Percentiles rank a stretch among this genome's conserved stretches.
These are phyloP conservation scores for Massarina eburnea DNA, from an alignment of 2,329 filamentous ascomycete species.

Conservation along the genomic window DNA sequence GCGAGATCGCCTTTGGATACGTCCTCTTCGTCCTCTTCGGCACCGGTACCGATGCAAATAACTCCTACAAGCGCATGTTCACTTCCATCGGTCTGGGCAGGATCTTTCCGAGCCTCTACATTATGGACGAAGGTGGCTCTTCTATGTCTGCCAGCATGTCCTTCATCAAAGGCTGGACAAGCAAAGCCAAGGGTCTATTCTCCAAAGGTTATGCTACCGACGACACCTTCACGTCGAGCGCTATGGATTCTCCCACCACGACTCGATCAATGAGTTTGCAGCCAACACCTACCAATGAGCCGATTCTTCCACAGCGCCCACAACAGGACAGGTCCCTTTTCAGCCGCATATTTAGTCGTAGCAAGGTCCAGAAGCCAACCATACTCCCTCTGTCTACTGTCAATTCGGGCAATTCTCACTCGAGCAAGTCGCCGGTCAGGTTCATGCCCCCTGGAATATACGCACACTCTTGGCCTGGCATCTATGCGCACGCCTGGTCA, in stretches of 20 bases:
- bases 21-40: conserved; percentile 66
- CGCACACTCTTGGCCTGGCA: too few relatives aligned
- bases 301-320: background rate
- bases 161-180: conserved; percentile 21
- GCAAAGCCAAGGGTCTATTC: conserved; percentile 29
- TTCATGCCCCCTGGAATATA: conserved; percentile 1
- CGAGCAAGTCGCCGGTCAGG: conserved; percentile 3
- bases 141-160: conserved; percentile 18
- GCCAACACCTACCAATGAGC: conserved; percentile 12
- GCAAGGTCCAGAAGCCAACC: background rate
- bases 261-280: conserved; percentile 1
- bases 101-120: conserved; percentile 32
- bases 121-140: conserved; percentile 15
- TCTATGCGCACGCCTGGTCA: conserved; percentile 29
- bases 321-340: conserved; percentile 17
- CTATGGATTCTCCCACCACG: conserved; percentile 3
- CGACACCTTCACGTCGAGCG: conserved; percentile 17
- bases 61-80: conserved; percentile 30
- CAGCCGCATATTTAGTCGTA: conserved; percentile 19
- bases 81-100: conserved; percentile 29
- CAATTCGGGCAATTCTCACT: conserved; percentile 1
- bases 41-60: conserved; percentile 60
- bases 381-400: conserved; percentile 24
- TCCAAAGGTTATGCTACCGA: conserved; percentile 20
- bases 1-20: conserved; percentile 56